These are phyloP conservation scores for Solanum sitiens DNA, from an alignment of 257 asterid genomes.

Conservation along the genomic window DNA sequence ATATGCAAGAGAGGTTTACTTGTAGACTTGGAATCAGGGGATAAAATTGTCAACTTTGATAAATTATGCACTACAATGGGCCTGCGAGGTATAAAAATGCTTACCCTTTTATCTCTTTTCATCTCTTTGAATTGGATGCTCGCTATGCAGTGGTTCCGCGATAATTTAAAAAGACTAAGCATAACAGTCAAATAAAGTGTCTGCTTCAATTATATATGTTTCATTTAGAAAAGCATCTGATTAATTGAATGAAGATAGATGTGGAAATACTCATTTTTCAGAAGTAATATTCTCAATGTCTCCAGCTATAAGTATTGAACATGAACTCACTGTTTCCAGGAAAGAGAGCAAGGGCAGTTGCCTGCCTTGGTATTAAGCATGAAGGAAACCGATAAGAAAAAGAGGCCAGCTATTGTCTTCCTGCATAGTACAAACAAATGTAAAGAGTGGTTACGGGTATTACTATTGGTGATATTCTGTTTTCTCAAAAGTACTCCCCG, in stretches of 20 bases:
- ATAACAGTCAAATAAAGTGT: background rate
- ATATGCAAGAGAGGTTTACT: no score
- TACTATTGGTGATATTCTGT: slow-evolving; percentile 57
- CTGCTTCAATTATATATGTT: no score
- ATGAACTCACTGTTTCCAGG: slow-evolving; percentile 22
- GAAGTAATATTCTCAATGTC: background rate
- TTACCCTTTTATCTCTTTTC: no score
- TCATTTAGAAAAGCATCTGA: no score
- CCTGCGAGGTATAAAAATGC: no score
- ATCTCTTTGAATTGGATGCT: no score
- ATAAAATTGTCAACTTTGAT: no score
- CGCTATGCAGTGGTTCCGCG: background rate
- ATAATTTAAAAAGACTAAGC: background rate
- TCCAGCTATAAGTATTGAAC: background rate
- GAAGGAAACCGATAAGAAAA: slow-evolving; percentile 27
- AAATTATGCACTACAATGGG: no score
- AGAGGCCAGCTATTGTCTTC: slow-evolving; percentile 76
- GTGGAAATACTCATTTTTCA: no score
- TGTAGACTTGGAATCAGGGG: no score
- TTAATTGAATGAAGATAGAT: no score
- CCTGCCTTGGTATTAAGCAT: slow-evolving; percentile 73
- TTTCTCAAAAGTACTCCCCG: background rate
- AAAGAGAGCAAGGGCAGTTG: slow-evolving; percentile 82
- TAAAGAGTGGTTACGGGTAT: slow-evolving; percentile 88
- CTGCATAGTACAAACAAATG: slow-evolving; percentile 79